Evolutionary conservation across 1,284 basidiomycete genomes (phyloP), one percentile per base, ranked within the genome.

Genomic region (Rhizopogon hawkerae): DNA sequence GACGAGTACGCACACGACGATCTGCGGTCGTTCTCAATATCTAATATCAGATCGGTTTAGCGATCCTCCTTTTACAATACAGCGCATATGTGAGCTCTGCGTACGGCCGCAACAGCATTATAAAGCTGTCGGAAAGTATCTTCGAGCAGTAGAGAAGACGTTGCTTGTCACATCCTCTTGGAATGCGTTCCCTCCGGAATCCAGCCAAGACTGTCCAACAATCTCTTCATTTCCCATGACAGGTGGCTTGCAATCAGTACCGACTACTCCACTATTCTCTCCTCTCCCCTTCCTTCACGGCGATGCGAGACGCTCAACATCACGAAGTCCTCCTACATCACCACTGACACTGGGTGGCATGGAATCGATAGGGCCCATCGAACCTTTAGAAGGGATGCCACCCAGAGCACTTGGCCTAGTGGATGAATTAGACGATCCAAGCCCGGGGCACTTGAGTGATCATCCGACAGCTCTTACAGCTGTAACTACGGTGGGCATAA

Each of bases 61-160:
- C 45, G 81, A 79, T 48, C 79, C 90, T 0, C 93, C 93, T 2
- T 97, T 96, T 68, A 95, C 93, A 3, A 85, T 96, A 46, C 93
- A 97, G 66, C 83, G 93, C 34, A 68, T 96, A 13, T 90, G 88
- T 58, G 92, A 96, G 62, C 78, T 97, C n/a, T 81, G 84, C 39
- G 57, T 85, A 5, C 67, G 77, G 31, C 92, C 92, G 2, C 75
- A 74, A 53, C 69, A 75, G 44, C 77, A 89, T 56, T 94, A 96
- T 73, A 82, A 74, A 36, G 77, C 78, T 23, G 69, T 91, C 4
- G 90, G 92, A 41, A 96, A 96, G 69, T 96, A 93, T 64, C 75
- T 95, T 18, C 88, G 93, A 8, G 92, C 93, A 0, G 70, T 96
- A 9, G 89, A 94, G 59, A 89, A 89, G 60, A 75, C 85, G 11